phyloP scores from a whole-genome alignment of 129 eudicot species.

The Centella asiatica region DNA sequence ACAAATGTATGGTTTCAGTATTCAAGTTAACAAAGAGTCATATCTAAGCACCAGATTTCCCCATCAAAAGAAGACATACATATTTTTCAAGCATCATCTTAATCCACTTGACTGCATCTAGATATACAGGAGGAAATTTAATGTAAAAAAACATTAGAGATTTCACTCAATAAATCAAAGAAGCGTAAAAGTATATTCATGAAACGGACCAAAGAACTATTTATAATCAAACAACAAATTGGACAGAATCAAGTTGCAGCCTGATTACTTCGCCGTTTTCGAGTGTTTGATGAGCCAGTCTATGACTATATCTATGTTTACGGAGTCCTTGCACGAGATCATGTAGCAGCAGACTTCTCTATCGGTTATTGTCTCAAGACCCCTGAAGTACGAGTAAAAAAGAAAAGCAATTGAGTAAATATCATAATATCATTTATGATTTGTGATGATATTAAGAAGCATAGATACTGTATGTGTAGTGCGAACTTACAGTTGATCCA shows the following conservation, averaged over 20 bases:
- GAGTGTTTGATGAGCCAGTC: constrained; percentile 94
- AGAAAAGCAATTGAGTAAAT: background rate
- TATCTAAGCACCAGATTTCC: no score
- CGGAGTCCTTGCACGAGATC: constrained; percentile 89
- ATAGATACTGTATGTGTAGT: background rate
- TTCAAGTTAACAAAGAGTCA: no score
- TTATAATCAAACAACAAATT: no score
- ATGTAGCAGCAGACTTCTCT: constrained; percentile 92
- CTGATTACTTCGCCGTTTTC: constrained; percentile 44
- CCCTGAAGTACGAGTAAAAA: constrained; percentile 27
- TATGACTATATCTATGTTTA: constrained; percentile 72
- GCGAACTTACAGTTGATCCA: constrained; percentile 69
- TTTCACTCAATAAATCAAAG: no score
- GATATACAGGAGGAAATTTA: no score
- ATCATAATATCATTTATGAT: background rate
- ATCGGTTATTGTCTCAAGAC: constrained; percentile 47
- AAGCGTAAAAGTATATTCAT: no score
- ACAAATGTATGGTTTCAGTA: no score
- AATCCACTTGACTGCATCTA: no score
- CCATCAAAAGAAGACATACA: no score
- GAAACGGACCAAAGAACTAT: no score
- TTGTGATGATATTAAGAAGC: background rate
- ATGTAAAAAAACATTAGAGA: no score
- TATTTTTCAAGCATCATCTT: no score
- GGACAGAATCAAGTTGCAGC: background rate